Base-by-base conservation (phyloP, 495 filamentous ascomycete species). In the Symbiotaphrina buchneri region DNA sequence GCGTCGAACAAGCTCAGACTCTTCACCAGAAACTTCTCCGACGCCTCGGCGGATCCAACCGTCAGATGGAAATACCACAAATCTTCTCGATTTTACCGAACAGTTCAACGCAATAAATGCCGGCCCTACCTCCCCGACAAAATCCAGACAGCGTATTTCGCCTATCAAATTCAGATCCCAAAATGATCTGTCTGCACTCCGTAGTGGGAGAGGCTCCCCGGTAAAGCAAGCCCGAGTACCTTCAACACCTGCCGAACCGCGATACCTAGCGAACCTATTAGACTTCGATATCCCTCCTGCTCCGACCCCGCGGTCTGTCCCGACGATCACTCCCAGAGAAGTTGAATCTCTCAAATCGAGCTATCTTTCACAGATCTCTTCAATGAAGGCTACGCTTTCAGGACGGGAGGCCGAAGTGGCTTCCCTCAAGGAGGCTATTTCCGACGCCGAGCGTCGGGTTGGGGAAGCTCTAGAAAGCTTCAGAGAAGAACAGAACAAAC, bases 241-340 rank as follows among this genome's bases (percentile, higher is more conserved):
- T 34, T 31, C 47, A 26, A 65, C 62, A n/a, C 63, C 63, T 4
- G 46, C 51, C 0, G 56, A 58, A 30, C 46, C 45, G 24, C 47
- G 51, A 14, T 54, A 57, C 39, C 48, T 59, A 32, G 49, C 51
- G 20, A 74, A 74, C 39, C 62, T 95, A 6, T 65, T 97, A 22
- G 87, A 97, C 47, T 93, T 94, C 45, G 84, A 94, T 39, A 74
- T 94, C 10, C 80, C 82, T 6, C 78, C 81, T 2, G 64, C 72
- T 7, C 82, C 83, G 3, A 95, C 87, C 1, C 87, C 87, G 11
- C 74, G 85, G 33, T 90, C 78, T 25, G 68, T 95, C 25, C 87
- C 87, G 1, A 76, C 72, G 10, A 71, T 95, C 38, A 92, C 90
- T 2, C 76, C 83, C 1, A 73, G 87, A 18, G 87, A 97, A 51